A percentile compares a stretch with the other conserved stretches of the same genome.
Evolutionary conservation across 306 rosid genomes (phyloP).

Genomic region (Cucurbita moschata): DNA sequence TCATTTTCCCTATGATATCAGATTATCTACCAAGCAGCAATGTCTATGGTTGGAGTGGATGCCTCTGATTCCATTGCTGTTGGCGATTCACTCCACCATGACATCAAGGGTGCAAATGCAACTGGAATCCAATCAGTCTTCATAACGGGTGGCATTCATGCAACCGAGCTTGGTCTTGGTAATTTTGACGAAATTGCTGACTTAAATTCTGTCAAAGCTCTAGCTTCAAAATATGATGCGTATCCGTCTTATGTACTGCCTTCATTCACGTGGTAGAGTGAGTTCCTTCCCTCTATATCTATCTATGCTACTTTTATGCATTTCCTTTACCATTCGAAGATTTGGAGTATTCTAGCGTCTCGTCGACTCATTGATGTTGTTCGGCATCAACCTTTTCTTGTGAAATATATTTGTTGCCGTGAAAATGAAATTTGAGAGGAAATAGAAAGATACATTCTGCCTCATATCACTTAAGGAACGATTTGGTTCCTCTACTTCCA

Average conservation of each 20-base stretch:
- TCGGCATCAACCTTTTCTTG: background rate
- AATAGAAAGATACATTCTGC: background rate
- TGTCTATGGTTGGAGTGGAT: slow-evolving; percentile 57
- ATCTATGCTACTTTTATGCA: background rate
- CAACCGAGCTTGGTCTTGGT: slow-evolving; percentile 56
- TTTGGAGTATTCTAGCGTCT: background rate
- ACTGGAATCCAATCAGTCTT: slow-evolving; percentile 59
- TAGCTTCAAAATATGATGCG: slow-evolving; percentile 46
- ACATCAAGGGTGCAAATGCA: slow-evolving; percentile 86
- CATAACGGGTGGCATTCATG: slow-evolving; percentile 70
- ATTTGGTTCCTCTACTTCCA: no score
- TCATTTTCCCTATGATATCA: slow-evolving; percentile 15
- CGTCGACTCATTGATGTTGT: no score
- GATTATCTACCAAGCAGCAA: slow-evolving; percentile 70
- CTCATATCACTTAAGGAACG: background rate
- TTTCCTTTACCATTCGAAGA: background rate
- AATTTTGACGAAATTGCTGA: slow-evolving; percentile 45
- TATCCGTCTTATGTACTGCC: slow-evolving; percentile 68
- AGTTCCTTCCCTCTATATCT: background rate
- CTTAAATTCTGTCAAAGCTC: slow-evolving; percentile 45
- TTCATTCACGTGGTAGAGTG: slow-evolving; percentile 61
- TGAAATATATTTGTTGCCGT: background rate
- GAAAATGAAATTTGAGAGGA: background rate
- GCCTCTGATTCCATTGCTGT: slow-evolving; percentile 58
- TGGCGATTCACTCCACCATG: slow-evolving; percentile 94